A percentile compares a stretch with the other conserved stretches of the same genome.
phyloP scores from a whole-genome alignment of 2,329 filamentous ascomycete genomes.

The Sclerotinia glacialis region DNA sequence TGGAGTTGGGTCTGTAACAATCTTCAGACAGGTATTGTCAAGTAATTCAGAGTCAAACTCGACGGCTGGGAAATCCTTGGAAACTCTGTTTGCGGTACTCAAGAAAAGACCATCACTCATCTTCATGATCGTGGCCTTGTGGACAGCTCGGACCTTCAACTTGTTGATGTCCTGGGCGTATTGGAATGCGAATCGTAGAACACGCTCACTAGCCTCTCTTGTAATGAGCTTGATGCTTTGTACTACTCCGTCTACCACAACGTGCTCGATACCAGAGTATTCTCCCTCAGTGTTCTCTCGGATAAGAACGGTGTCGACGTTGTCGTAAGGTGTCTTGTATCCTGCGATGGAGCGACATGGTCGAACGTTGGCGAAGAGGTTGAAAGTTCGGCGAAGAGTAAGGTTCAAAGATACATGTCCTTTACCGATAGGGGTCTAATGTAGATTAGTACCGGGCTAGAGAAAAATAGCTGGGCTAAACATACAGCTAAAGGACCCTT shows the following conservation, averaged over 20 bases:
- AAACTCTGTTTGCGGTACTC: slow-evolving; percentile 75
- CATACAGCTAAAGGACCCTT: slow-evolving; percentile 95
- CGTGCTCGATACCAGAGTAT: slow-evolving; percentile 98
- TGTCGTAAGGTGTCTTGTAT: slow-evolving; percentile 98
- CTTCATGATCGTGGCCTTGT: slow-evolving; percentile 99
- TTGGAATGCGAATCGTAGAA: slow-evolving; percentile 97
- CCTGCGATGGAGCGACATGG: slow-evolving; percentile 95
- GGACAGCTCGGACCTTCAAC: slow-evolving; percentile 94
- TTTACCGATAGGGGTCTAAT: slow-evolving; percentile 89
- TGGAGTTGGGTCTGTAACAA: slow-evolving; percentile 90
- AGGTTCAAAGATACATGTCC: slow-evolving; percentile 99
- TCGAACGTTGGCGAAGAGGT: slow-evolving; percentile 98
- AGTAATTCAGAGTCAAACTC: slow-evolving; percentile 97
- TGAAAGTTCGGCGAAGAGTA: slow-evolving; percentile 97
- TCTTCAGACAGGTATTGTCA: slow-evolving; percentile 99
- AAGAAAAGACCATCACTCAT: slow-evolving; percentile 99
- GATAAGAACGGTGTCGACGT: slow-evolving; percentile 95
- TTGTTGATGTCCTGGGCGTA: slow-evolving; percentile 90
- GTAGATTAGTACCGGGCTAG: slow-evolving; percentile 23
- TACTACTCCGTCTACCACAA: slow-evolving; percentile 95
- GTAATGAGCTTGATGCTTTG: slow-evolving; percentile 99
- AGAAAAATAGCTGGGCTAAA: slow-evolving; percentile 26
- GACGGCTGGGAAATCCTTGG: slow-evolving; percentile 93
- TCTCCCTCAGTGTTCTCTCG: slow-evolving; percentile 99
- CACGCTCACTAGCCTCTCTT: slow-evolving; percentile 87